phyloP scores from a whole-genome alignment of 2,329 filamentous ascomycete species.

The Trichoderma atrobrunneum region DNA sequence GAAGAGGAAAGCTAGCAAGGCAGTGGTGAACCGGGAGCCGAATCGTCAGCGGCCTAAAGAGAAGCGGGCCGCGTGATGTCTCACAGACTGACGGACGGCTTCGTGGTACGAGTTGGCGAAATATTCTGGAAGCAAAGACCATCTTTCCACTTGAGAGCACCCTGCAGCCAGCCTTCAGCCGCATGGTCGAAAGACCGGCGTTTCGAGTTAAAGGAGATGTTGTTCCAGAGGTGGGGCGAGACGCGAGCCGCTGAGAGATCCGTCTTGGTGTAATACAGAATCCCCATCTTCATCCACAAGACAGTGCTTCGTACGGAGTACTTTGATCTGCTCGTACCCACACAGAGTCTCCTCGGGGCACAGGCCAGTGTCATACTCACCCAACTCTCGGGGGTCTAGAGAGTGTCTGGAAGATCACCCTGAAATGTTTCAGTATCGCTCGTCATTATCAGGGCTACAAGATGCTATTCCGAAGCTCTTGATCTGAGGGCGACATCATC shows the following conservation, averaged over 20 bases:
- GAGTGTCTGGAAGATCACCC: background rate
- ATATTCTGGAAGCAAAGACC: conserved; percentile 18
- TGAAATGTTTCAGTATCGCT: background rate
- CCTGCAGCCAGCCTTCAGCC: conserved; percentile 20
- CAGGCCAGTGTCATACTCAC: background rate
- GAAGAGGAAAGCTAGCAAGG: background rate
- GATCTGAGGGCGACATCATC: background rate
- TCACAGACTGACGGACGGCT: background rate
- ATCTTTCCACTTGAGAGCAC: background rate
- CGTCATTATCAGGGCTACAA: background rate
- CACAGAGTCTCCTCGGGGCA: background rate
- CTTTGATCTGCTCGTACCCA: background rate
- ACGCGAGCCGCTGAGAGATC: background rate
- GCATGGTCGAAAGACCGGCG: conserved; percentile 12
- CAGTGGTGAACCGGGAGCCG: background rate
- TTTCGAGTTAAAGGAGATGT: conserved; percentile 19
- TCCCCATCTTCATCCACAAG: background rate
- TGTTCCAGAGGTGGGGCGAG: conserved; percentile 1
- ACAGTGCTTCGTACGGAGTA: background rate
- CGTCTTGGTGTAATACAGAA: background rate
- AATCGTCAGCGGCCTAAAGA: background rate
- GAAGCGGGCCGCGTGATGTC: background rate
- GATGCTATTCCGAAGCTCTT: background rate
- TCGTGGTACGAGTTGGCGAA: conserved; percentile 1
- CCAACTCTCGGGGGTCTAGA: background rate